A percentile compares a stretch with the other conserved stretches of the same genome.
These are phyloP conservation scores for Lichina pygmaea DNA, from an alignment of 495 filamentous ascomycete genomes.

Conservation along the genomic window DNA sequence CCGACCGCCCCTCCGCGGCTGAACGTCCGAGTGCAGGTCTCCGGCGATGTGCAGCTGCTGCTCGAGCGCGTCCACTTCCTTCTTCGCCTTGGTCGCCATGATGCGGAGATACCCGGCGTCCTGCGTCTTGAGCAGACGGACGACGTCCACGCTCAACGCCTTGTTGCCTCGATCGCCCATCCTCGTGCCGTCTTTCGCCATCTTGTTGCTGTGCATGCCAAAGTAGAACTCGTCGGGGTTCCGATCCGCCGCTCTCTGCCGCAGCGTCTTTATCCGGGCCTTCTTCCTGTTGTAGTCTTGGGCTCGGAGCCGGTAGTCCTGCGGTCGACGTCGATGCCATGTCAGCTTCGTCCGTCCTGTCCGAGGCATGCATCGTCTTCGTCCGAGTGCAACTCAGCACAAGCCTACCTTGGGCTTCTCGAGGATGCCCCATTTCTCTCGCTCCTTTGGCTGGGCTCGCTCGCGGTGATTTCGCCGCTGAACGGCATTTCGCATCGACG, in stretches of 20 bases:
- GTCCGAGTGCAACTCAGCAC: constrained; percentile 2
- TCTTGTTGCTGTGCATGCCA: constrained; percentile 48
- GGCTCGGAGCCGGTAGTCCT: constrained; percentile 83
- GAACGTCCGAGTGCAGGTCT: constrained; percentile 9
- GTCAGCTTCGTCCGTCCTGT: neutral
- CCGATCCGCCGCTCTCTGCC: constrained; percentile 55
- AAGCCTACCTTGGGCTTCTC: constrained; percentile 56
- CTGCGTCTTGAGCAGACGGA: constrained; percentile 84
- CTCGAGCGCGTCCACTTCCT: constrained; percentile 21
- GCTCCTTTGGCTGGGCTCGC: constrained; percentile 61
- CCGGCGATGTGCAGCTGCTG: neutral
- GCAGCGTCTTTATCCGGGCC: constrained; percentile 44
- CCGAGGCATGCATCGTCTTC: neutral
- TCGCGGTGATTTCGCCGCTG: constrained; percentile 58
- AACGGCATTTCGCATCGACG: constrained; percentile 59
- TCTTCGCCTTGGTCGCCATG: constrained; percentile 27
- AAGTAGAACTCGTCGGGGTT: constrained; percentile 96
- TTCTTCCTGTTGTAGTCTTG: constrained; percentile 74
- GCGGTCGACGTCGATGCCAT: constrained; percentile 1
- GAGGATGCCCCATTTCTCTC: constrained; percentile 57
- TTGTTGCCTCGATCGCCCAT: constrained; percentile 23
- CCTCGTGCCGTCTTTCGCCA: constrained; percentile 34
- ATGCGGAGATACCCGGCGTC: constrained; percentile 71
- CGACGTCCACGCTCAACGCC: constrained; percentile 34
- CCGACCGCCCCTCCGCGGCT: constrained; percentile 6